Evolutionary conservation across 345 rosid genomes (phyloP), one percentile per base, ranked within the genome.

Genomic region (Acer saccharum): DNA sequence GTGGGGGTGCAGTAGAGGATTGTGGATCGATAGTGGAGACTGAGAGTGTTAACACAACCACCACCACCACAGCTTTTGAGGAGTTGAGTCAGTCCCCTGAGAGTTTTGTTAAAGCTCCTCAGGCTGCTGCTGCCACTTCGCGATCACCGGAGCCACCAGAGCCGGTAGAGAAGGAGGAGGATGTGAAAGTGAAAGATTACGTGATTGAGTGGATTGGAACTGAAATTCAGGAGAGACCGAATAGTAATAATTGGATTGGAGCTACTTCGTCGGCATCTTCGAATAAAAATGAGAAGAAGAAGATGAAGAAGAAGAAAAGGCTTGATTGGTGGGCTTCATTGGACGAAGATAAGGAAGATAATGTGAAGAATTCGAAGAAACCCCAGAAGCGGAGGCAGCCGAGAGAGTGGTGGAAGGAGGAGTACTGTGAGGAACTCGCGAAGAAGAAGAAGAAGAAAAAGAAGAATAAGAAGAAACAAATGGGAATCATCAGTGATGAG

Each of bases 341-440:
- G 79, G 95, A 93, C 13, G 97, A 93, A 7, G 94, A 88, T 71
- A 86, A 86, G 77, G 90, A 87, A 75, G 79, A 83, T 68, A 79
- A 82, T 3, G 82, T 55, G 68, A 90, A 81, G 81, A 78, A 72
- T 69, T 61, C 72, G 13, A 91, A 87, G 83, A 35, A 35, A 35
- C 39, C 39, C 6, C 39, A 35, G 39, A 88, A 81, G 81, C 93
- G 89, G 78, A 91, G 85, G 86, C 91, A 85, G 48, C 91, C 97
- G 3, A 92, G 99, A 81, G 94, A 95, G 75, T 95, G 99, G 99
- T 95, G 99, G 99, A 93, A 87, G 75, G 98, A 95, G 76, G 98
- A 95, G 88, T 90, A 95, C 18, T 84, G 94, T 18, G 98, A 92
- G 77, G 98, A 92, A 65, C 82, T 92, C 0, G 89, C 89, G 6